Conservation (phyloP, 2,329 filamentous ascomycete species). For the Scedosporium aurantiacum region DNA sequence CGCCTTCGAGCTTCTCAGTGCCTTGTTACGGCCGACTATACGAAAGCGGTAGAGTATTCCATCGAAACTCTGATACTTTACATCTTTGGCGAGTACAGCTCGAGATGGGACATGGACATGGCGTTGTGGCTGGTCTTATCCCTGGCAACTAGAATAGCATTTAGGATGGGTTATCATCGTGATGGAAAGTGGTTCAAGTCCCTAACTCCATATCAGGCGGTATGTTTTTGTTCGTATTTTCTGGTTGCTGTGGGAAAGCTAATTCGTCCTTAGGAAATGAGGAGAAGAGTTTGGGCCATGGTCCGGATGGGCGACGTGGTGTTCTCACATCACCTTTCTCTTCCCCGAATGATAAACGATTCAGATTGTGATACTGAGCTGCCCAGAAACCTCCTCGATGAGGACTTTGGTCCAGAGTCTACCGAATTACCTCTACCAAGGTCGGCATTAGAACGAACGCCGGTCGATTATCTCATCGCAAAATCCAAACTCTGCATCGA, state of each 20-base stretch:
- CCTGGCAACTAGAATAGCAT: slow-evolving; percentile 43
- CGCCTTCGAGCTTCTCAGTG: slow-evolving; percentile 67
- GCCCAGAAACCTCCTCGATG: slow-evolving; percentile 70
- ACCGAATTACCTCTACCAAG: slow-evolving; percentile 57
- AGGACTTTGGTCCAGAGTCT: slow-evolving; percentile 62
- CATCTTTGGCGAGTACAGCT: slow-evolving; percentile 63
- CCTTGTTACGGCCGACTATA: slow-evolving; percentile 65
- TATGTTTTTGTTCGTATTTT: slow-evolving; percentile 22
- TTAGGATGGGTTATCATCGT: slow-evolving; percentile 68
- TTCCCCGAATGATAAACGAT: slow-evolving; percentile 59
- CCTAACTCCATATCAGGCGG: slow-evolving; percentile 61
- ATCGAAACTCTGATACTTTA: slow-evolving; percentile 72
- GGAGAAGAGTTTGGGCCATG: slow-evolving; percentile 56
- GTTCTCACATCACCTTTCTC: slow-evolving; percentile 64
- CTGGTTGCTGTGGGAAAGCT: background rate
- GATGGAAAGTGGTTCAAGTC: slow-evolving; percentile 65
- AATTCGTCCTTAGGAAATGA: slow-evolving; percentile 48
- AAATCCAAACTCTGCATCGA: slow-evolving; percentile 59
- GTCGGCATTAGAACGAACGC: slow-evolving; percentile 59
- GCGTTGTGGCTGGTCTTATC: slow-evolving; percentile 50
- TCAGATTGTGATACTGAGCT: slow-evolving; percentile 65
- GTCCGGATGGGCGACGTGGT: slow-evolving; percentile 64
- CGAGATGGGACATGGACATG: slow-evolving; percentile 62
- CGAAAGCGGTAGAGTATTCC: slow-evolving; percentile 60
- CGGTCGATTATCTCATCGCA: slow-evolving; percentile 67